phyloP scores from a whole-genome alignment of 2,329 filamentous ascomycete genomes.

The Aspergillus sp. region DNA sequence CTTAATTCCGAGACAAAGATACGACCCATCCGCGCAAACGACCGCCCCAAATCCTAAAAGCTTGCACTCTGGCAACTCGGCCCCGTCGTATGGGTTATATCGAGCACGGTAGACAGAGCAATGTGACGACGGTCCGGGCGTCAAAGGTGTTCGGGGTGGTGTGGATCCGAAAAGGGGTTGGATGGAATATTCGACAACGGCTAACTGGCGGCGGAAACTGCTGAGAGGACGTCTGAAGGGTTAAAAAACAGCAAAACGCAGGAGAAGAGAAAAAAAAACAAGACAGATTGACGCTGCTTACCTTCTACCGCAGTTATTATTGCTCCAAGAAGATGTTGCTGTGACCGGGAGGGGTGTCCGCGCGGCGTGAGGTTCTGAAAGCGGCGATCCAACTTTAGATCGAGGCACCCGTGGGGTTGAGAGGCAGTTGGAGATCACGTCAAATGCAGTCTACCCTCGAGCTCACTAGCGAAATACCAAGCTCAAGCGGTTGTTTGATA shows the following conservation, averaged over 20 bases:
- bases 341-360: slow-evolving; percentile 11
- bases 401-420: slow-evolving; percentile 13
- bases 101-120: background rate
- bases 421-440: background rate
- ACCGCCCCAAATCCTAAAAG: background rate
- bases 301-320: slow-evolving; percentile 2
- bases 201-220: background rate
- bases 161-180: slow-evolving; percentile 8
- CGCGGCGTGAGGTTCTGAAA: slow-evolving; percentile 18
- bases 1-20: slow-evolving; percentile 14
- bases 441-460: background rate
- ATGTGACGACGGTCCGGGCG: background rate
- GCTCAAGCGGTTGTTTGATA: no score
- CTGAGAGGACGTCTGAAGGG: background rate
- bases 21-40: slow-evolving; percentile 22
- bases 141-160: background rate
- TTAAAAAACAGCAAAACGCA: background rate
- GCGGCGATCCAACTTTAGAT: slow-evolving; percentile 10
- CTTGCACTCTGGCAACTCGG: background rate
- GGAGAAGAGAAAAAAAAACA: background rate
- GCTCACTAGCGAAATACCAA: background rate
- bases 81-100: background rate
- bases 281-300: background rate
- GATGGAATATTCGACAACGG: background rate
- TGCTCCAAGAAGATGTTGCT: background rate